A percentile compares a stretch with the other conserved stretches of the same genome.
phyloP scores from a whole-genome alignment of 2,329 filamentous ascomycete genomes.

The Septoria petroselini region DNA sequence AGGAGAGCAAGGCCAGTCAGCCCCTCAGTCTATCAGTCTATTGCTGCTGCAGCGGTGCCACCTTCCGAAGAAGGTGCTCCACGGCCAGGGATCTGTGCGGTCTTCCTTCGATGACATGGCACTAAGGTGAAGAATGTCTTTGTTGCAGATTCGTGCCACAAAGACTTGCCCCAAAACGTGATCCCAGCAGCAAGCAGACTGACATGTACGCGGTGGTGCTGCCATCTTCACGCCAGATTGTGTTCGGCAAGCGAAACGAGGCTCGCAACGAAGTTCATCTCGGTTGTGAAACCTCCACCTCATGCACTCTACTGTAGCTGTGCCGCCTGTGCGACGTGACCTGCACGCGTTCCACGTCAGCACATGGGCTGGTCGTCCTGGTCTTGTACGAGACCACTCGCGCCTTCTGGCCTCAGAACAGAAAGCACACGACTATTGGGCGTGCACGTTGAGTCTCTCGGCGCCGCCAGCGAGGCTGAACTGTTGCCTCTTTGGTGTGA shows the following conservation, averaged over 20 bases:
- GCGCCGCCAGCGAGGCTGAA: no score
- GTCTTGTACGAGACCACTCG: no score
- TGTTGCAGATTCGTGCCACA: neutral
- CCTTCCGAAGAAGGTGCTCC: slow-evolving; percentile 4
- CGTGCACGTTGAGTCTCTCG: no score
- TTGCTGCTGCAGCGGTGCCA: slow-evolving; percentile 10
- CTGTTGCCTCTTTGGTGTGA: no score
- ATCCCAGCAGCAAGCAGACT: neutral
- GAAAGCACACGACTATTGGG: no score
- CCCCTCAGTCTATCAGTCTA: neutral
- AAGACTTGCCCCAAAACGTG: neutral
- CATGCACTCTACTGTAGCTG: slow-evolving; percentile 5
- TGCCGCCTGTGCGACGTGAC: slow-evolving; percentile 6
- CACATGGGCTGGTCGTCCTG: no score
- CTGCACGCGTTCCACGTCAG: neutral
- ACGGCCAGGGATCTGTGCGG: slow-evolving; percentile 2
- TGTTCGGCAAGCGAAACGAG: neutral
- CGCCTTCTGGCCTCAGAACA: no score
- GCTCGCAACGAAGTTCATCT: slow-evolving; percentile 6
- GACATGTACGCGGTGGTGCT: neutral
- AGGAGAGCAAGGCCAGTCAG: neutral
- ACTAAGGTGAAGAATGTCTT: slow-evolving; percentile 5
- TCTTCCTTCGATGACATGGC: slow-evolving; percentile 3
- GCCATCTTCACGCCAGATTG: neutral
- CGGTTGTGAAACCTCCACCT: slow-evolving; percentile 5